Conservation (phyloP, 768 basidiomycete species). For the Tephrocybe sp. region DNA sequence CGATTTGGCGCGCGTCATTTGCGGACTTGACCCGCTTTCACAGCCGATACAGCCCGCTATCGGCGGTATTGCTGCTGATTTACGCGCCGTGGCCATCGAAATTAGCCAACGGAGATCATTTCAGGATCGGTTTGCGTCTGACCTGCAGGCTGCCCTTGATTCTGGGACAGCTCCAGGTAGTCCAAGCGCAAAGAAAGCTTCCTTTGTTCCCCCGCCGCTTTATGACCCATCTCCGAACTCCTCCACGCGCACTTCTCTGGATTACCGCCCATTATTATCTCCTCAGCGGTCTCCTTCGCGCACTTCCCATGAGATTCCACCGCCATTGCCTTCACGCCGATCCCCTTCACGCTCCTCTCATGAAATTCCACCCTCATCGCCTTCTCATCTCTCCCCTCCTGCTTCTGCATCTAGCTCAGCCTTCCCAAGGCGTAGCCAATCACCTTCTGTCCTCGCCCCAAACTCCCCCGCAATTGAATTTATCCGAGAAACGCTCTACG, state of each 20-base stretch:
- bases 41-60: constrained; percentile 42
- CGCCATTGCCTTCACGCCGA: not conserved
- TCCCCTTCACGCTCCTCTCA: constrained; percentile 14
- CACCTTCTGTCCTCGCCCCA: constrained; percentile 42
- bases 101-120: constrained; percentile 84
- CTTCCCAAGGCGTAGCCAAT: constrained; percentile 28
- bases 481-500: constrained; percentile 88
- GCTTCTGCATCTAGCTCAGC: constrained; percentile 22
- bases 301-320: not conserved
- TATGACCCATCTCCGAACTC: constrained; percentile 44
- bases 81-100: constrained; percentile 85
- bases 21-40: constrained; percentile 53
- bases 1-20: constrained; percentile 82
- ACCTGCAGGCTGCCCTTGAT: constrained; percentile 80
- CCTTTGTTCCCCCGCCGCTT: constrained; percentile 70
- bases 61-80: constrained; percentile 69
- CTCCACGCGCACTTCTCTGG: constrained; percentile 17
- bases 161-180: constrained; percentile 41
- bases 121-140: constrained; percentile 73
- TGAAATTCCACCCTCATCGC: constrained; percentile 19
- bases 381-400: constrained; percentile 28
- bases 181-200: constrained; percentile 44
- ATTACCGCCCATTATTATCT: constrained; percentile 12
- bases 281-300: not conserved
- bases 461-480: constrained; percentile 67